Evolutionary conservation across 768 basidiomycete genomes (phyloP).

Genomic region (Serpula lacrymans): DNA sequence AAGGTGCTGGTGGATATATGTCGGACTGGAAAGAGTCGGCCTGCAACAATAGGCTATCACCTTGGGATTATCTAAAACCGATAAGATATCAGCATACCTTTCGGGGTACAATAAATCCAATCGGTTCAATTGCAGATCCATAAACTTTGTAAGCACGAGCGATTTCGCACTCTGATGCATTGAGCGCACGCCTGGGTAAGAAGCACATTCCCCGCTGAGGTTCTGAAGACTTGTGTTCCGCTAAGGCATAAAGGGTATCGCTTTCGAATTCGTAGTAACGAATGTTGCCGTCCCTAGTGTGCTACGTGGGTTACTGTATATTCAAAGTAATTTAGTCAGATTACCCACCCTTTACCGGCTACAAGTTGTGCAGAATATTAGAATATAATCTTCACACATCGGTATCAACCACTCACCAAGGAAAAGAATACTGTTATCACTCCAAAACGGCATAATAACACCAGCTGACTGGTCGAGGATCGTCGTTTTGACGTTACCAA

Average conservation of each 20-base stretch:
- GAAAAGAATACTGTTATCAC: conserved; percentile 89
- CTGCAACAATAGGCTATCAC: too few species aligned
- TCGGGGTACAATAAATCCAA: conserved; percentile 93
- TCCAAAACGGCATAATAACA: conserved; percentile 97
- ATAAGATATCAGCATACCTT: conserved; percentile 59
- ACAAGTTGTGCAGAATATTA: not conserved
- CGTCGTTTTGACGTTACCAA: conserved; percentile 74
- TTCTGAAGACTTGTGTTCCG: conserved; percentile 85
- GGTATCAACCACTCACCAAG: conserved; percentile 44
- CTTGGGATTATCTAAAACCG: too few species aligned
- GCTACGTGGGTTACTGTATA: too few species aligned
- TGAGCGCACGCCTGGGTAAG: conserved; percentile 88
- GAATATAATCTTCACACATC: too few species aligned
- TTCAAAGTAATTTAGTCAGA: not conserved
- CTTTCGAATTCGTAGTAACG: conserved; percentile 96
- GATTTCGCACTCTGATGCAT: conserved; percentile 90
- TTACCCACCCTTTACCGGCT: conserved; percentile 86
- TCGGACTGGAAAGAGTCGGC: conserved; percentile 96
- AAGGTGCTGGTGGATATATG: conserved; percentile 91
- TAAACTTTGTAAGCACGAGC: conserved; percentile 90
- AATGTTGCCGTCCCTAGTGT: conserved; percentile 82
- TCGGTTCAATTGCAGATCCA: conserved; percentile 74
- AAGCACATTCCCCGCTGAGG: conserved; percentile 98
- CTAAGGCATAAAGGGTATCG: conserved; percentile 70
- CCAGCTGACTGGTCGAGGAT: conserved; percentile 88